Base-by-base conservation (phyloP, 495 filamentous ascomycete species). In the Penicillium arizonense region DNA sequence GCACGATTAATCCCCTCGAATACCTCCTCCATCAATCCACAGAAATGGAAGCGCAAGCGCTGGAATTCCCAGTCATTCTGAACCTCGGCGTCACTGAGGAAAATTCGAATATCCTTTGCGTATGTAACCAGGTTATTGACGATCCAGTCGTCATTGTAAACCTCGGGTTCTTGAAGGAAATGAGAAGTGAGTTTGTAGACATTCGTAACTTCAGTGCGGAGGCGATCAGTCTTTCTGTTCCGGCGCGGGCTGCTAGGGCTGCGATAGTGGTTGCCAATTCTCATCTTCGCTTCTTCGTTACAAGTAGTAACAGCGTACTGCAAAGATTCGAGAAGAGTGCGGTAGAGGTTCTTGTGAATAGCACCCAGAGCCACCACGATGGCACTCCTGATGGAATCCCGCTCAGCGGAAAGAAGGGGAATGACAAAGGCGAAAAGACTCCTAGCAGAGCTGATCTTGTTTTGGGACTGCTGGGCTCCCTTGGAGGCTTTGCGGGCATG, bases 11-110 rank as follows among this genome's bases (percentile, higher is more conserved):
- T 87, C 11, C 89, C 89, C 56, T 96, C 90, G 55, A 94, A 97
- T 0, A 98, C 77, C 59, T 91, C 89, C 59, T 97, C 93, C 70
- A 96, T 84, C 38, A 98, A 74, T 1, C 93, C 91, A 68, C 94
- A 98, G 64, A 92, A 98, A 58, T 97, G 92, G 28, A 88, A 87
- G 23, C 94, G 83, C 38, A 98, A 73, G 56, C 89, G 90, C 58
- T 97, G 95, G 65, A 93, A 96, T 56, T 92, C 91, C 88, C 90
- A 96, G 66, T 97, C 91, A 67, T 88, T 93, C 64, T 98, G 94
- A 7, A 97, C 86, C 52, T 96, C 93, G 11, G 87, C 81, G 65
- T 97, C 94, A 71, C 89, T 96, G 7, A 98, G 75, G 62, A 96
- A 97, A 0, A 96, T 82, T 44, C 95, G 92, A 46, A 97, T 75